Percentiles rank a stretch among this genome's conserved stretches.
Conservation (phyloP, 495 filamentous ascomycete species). For the Beverwykella pulmonaria region DNA sequence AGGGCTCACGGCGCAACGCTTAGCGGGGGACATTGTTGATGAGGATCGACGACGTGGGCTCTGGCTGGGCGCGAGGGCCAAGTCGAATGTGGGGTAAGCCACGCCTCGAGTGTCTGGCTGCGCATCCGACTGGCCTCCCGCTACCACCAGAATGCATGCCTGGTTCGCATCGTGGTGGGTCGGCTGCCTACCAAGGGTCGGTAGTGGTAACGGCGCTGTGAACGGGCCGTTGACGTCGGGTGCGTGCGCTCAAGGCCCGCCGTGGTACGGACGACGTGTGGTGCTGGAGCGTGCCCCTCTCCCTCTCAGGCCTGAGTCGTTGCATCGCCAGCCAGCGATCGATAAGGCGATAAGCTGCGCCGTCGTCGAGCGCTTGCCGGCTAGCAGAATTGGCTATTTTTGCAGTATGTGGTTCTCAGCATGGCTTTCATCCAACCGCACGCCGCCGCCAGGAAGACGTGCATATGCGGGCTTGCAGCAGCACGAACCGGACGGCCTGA, state of each 20-base stretch:
- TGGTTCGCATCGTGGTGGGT: not conserved
- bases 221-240: not conserved
- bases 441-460: not conserved
- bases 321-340: not conserved
- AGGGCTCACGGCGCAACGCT: not conserved
- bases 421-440: slow-evolving; percentile 16
- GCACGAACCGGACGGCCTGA: slow-evolving; percentile 16
- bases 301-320: not conserved
- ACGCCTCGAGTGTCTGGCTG: not conserved
- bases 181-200: not conserved
- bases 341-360: slow-evolving; percentile 22
- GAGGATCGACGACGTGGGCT: not conserved
- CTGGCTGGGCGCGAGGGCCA: not conserved
- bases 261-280: not conserved
- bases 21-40: not conserved
- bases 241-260: not conserved
- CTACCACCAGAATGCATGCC: not conserved
- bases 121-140: not conserved
- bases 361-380: not conserved
- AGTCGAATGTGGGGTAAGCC: not conserved
- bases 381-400: slow-evolving; percentile 11
- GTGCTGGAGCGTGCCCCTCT: not conserved
- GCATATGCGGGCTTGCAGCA: slow-evolving; percentile 26
- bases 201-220: not conserved
- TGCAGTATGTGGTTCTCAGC: not conserved